Conservation (phyloP, 169 alveolate species). For the Eimeria tenella region DNA sequence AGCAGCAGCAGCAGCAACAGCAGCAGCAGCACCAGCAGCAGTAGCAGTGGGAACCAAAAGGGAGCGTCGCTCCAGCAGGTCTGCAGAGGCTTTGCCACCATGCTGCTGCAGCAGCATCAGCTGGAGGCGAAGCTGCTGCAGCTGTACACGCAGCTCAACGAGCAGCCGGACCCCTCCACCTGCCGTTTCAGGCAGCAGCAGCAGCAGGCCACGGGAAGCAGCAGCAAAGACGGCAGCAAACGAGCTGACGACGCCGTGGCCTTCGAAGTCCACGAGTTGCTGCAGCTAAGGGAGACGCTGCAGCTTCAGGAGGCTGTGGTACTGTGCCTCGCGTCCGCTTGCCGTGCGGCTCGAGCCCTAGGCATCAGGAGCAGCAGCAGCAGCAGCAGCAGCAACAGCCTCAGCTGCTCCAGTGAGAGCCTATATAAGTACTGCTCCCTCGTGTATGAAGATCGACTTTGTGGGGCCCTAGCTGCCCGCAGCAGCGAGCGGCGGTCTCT, state of each 20-base stretch:
- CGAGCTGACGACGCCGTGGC: background rate
- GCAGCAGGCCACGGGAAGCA: constrained; percentile 7
- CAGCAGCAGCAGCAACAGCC: constrained; percentile 15
- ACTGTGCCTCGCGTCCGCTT: constrained; percentile 48
- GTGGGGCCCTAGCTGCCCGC: constrained; percentile 78
- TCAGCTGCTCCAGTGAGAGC: constrained; percentile 28
- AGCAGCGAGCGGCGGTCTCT: constrained; percentile 75
- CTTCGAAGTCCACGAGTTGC: constrained; percentile 27
- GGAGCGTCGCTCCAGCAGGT: constrained; percentile 6
- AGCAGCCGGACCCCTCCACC: constrained; percentile 58
- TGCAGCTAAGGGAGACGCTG: constrained; percentile 48
- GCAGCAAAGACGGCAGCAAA: constrained; percentile 26
- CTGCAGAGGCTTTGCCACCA: constrained; percentile 28
- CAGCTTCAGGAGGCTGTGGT: constrained; percentile 69
- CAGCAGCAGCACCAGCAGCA: constrained; percentile 59
- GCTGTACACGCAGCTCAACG: constrained; percentile 57
- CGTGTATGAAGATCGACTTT: constrained; percentile 42
- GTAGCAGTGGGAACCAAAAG: background rate
- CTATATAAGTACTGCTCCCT: constrained; percentile 55
- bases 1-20: constrained; percentile 30
- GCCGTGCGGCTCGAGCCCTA: constrained; percentile 15
- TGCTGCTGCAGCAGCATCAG: constrained; percentile 62
- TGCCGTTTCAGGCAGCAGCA: constrained; percentile 24
- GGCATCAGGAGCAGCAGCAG: constrained; percentile 42
- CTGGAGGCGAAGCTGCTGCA: constrained; percentile 53